A percentile compares a stretch with the other conserved stretches of the same genome.
Evolutionary conservation across 2,329 filamentous ascomycete genomes (phyloP).

Genomic region (Cadophora malorum): DNA sequence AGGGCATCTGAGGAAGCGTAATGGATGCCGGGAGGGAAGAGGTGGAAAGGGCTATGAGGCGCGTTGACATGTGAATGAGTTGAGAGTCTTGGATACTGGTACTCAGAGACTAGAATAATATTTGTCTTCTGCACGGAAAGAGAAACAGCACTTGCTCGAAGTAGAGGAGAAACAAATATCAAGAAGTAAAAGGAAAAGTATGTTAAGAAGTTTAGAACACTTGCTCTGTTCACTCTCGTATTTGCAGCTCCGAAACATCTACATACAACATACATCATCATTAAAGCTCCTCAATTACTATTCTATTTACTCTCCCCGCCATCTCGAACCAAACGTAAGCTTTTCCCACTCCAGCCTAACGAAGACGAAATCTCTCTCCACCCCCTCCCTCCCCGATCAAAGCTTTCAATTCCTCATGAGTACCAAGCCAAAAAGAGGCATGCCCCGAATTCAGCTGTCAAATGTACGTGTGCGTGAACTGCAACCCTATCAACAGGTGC

Average conservation of each 20-base stretch:
- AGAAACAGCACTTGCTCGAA: too few species aligned
- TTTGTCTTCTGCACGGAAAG: too few species aligned
- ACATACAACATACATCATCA: slow-evolving; percentile 4
- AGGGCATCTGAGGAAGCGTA: too few species aligned
- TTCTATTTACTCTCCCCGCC: slow-evolving; percentile 27
- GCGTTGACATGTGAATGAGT: too few species aligned
- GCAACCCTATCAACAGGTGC: slow-evolving; percentile 26
- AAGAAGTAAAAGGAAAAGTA: too few species aligned
- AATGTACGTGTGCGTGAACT: slow-evolving; percentile 28
- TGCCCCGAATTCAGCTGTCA: slow-evolving; percentile 27
- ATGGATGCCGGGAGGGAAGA: too few species aligned
- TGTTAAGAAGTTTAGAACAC: background rate
- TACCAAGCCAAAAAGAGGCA: slow-evolving; percentile 20
- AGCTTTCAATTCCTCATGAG: slow-evolving; percentile 13
- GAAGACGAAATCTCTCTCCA: slow-evolving; percentile 15
- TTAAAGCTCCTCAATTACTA: slow-evolving; percentile 32
- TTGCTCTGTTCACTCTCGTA: background rate
- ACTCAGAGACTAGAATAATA: too few species aligned
- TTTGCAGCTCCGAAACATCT: background rate
- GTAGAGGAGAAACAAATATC: too few species aligned
- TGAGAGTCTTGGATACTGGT: too few species aligned
- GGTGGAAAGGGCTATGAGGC: too few species aligned
- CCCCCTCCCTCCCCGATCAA: slow-evolving; percentile 1
- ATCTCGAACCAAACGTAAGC: slow-evolving; percentile 2
- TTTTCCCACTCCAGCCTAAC: slow-evolving; percentile 5